These are phyloP conservation scores for Fagus crenata DNA, from an alignment of 306 rosid genomes.

Conservation along the genomic window DNA sequence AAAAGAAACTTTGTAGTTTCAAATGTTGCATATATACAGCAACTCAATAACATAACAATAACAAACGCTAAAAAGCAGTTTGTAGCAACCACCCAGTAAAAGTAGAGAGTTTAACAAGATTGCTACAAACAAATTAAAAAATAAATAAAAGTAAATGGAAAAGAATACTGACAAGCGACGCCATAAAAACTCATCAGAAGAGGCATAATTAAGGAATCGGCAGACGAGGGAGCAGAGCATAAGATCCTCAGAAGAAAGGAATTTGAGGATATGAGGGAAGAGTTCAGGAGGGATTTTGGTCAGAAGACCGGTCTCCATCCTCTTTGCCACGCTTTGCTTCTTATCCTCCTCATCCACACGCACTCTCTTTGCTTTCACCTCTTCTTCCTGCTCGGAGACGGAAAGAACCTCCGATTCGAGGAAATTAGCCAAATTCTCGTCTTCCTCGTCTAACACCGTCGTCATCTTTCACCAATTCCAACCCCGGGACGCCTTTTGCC, in stretches of 20 bases:
- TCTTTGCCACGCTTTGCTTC: conserved; percentile 23
- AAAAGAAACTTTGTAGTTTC: too few species aligned
- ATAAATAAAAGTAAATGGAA: too few species aligned
- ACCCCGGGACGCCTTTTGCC: conserved; percentile 10
- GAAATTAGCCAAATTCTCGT: conserved; percentile 67
- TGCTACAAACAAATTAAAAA: too few species aligned
- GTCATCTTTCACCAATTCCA: conserved; percentile 9
- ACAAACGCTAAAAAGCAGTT: too few species aligned
- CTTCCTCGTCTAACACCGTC: conserved; percentile 77
- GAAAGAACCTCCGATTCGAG: conserved; percentile 87
- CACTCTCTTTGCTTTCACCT: conserved; percentile 57
- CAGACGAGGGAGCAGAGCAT: conserved; percentile 77
- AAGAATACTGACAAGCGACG: conserved; percentile 76
- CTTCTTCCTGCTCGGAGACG: conserved; percentile 60
- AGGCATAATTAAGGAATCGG: conserved; percentile 68
- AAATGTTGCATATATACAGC: too few species aligned
- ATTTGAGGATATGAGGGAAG: conserved; percentile 76
- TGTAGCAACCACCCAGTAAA: too few species aligned
- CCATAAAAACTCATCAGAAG: conserved; percentile 95
- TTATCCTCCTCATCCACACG: conserved; percentile 25
- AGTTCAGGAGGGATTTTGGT: conserved; percentile 81
- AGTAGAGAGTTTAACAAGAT: too few species aligned
- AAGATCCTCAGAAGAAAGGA: conserved; percentile 94
- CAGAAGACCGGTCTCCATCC: conserved; percentile 70
- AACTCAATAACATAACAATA: too few species aligned